phyloP scores from a whole-genome alignment of 306 rosid species.

The Crataegus laevigata region DNA sequence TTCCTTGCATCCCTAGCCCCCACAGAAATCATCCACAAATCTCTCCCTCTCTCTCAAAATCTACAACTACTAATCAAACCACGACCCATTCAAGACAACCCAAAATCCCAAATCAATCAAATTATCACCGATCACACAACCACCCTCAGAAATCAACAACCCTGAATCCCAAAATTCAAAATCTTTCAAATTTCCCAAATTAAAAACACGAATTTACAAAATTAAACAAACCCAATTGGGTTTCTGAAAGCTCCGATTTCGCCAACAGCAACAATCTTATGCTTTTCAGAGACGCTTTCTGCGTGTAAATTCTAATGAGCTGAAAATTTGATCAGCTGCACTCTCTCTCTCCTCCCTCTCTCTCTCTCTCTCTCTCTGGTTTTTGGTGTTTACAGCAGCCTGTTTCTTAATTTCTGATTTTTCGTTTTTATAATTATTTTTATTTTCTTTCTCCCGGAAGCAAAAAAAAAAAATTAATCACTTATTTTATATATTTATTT shows the following conservation, averaged over 20 bases:
- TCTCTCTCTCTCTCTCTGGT: conserved; percentile 33
- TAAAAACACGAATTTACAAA: not conserved
- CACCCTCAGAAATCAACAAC: conserved; percentile 9
- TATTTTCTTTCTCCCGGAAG: not conserved
- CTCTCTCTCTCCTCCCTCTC: conserved; percentile 14
- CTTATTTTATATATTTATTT: not conserved
- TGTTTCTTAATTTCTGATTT: conserved; percentile 27
- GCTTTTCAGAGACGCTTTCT: not conserved
- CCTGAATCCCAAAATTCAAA: conserved; percentile 22
- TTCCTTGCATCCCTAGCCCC: conserved; percentile 74
- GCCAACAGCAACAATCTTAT: not conserved
- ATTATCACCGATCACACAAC: conserved; percentile 40
- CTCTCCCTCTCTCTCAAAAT: conserved; percentile 35
- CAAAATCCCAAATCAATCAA: conserved; percentile 9
- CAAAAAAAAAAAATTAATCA: not conserved
- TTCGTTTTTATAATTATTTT: not conserved
- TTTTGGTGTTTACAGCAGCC: conserved; percentile 73
- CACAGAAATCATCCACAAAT: conserved; percentile 59
- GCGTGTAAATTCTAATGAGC: not conserved
- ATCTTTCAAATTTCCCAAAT: conserved; percentile 6
- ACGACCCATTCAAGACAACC: conserved; percentile 32
- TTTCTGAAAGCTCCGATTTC: not conserved
- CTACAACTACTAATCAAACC: conserved; percentile 29
- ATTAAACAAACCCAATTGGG: not conserved
- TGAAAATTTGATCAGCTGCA: conserved; percentile 28